phyloP scores from a whole-genome alignment of 2,329 filamentous ascomycete genomes.

The Incumbomyces lentus region DNA sequence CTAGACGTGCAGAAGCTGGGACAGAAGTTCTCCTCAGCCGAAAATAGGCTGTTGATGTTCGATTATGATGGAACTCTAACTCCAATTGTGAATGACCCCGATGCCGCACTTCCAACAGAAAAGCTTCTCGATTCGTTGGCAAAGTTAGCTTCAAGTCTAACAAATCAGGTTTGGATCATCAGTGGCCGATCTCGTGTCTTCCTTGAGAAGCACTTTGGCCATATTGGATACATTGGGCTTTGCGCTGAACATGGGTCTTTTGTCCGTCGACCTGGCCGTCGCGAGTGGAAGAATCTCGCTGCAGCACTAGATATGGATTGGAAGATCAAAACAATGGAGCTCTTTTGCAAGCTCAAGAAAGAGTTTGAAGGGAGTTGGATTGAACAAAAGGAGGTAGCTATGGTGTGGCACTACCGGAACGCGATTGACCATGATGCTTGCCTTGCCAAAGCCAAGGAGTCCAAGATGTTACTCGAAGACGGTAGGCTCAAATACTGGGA shows the following conservation, averaged over 20 bases:
- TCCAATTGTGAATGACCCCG: constrained; percentile 85
- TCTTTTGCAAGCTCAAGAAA: constrained; percentile 84
- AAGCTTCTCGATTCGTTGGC: constrained; percentile 71
- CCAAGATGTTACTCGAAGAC: constrained; percentile 67
- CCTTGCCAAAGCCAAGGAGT: constrained; percentile 66
- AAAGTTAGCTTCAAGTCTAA: constrained; percentile 64
- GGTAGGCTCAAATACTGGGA: constrained; percentile 72
- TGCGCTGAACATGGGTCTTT: constrained; percentile 97
- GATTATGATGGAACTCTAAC: constrained; percentile 97
- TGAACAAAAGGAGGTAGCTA: constrained; percentile 82
- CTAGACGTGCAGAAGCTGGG: constrained; percentile 67
- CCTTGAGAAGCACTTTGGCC: constrained; percentile 80
- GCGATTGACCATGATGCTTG: constrained; percentile 82
- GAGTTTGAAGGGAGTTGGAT: constrained; percentile 82
- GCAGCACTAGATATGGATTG: constrained; percentile 83
- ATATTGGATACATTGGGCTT: constrained; percentile 79
- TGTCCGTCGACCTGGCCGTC: constrained; percentile 66
- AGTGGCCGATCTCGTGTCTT: constrained; percentile 90
- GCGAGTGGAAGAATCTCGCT: constrained; percentile 79
- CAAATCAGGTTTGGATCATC: constrained; percentile 96
- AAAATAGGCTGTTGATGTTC: constrained; percentile 88
- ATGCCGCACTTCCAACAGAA: constrained; percentile 77
- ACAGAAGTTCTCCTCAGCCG: constrained; percentile 60
- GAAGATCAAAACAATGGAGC: constrained; percentile 72
- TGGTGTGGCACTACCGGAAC: constrained; percentile 95